These are phyloP conservation scores for Cucurbita moschata DNA, from an alignment of 306 rosid genomes.

Conservation along the genomic window DNA sequence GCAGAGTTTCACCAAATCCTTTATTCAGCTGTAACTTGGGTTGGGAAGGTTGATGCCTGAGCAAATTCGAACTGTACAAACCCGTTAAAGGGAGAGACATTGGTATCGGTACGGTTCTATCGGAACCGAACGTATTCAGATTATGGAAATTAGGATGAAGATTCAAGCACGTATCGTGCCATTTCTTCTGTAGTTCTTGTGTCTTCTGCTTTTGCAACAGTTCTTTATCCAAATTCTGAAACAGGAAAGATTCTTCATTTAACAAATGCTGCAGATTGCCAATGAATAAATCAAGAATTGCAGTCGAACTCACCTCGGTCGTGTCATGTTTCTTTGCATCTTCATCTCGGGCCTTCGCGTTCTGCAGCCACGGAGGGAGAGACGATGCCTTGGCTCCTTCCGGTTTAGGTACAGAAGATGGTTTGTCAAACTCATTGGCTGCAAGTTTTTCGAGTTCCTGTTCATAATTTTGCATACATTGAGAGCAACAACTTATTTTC, in stretches of 20 bases:
- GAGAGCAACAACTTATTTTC: slow-evolving; percentile 45
- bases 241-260: not conserved
- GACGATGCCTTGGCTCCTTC: slow-evolving; percentile 27
- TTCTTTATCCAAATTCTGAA: slow-evolving; percentile 36
- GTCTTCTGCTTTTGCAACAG: slow-evolving; percentile 36
- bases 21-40: slow-evolving; percentile 50
- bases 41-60: slow-evolving; percentile 40
- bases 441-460: slow-evolving; percentile 42
- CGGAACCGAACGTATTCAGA: slow-evolving; percentile 34
- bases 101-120: slow-evolving; percentile 38
- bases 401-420: slow-evolving; percentile 32
- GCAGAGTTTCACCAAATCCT: slow-evolving; percentile 45
- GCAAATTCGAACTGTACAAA: slow-evolving; percentile 37
- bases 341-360: slow-evolving; percentile 46
- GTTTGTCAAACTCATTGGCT: slow-evolving; percentile 41
- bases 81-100: slow-evolving; percentile 41
- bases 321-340: not conserved
- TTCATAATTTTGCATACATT: slow-evolving; percentile 41
- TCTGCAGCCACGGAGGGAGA: slow-evolving; percentile 89
- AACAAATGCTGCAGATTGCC: not conserved
- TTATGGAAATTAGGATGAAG: slow-evolving; percentile 70
- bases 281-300: not conserved
- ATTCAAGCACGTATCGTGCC: slow-evolving; percentile 56
- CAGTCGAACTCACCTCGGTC: not conserved
- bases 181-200: slow-evolving; percentile 63